Evolutionary conservation across 306 rosid genomes (phyloP), one percentile per base, ranked within the genome.

Genomic region (Citrullus mucosospermus): DNA sequence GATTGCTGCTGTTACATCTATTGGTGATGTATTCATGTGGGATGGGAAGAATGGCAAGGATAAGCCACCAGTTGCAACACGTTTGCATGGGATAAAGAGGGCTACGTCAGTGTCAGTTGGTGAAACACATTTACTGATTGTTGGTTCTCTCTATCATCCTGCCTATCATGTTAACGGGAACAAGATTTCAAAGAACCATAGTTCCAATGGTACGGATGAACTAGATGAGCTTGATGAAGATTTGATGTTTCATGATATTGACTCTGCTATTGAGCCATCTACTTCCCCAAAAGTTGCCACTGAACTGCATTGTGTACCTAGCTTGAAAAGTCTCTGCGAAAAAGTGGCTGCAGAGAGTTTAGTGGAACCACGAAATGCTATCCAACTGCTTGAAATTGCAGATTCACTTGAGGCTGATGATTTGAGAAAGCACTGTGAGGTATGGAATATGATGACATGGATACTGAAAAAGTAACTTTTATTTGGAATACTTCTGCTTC

Each of bases 311-410:
- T 67, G 86, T 51, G 69, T 77, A 43, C 98, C 98, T 39, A 91
- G 93, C 87, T 85, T 95, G 72, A 95, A 89, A 85, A 85, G 96
- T 81, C 93, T 92, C 14, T 92, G 97, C 78, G 97, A 92, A 85
- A 92, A 89, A 80, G 91, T 81, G 69, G 97, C 97, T 48, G 97
- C 97, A 9, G 96, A 92, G 69, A 83, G 83, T 87, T 63, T 95
- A 78, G 97, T 95, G 83, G 98, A 95, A 86, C 98, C 98, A 79
- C 90, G 98, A 30, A 95, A 95, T 83, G 92, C 98, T 60, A 77
- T 91, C 41, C 95, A 89, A 77, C 68, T 95, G 80, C 96, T 95
- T 72, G 97, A 95, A 84, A 92, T 95, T 82, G 92, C 98, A 4
- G 97, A 91, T 79, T 85, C 97, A 65, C 93, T 95, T 16, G 95